Evolutionary conservation across 495 filamentous ascomycete species (phyloP), one percentile per base, ranked within the genome.

Genomic region (Penicillium mononematosum): DNA sequence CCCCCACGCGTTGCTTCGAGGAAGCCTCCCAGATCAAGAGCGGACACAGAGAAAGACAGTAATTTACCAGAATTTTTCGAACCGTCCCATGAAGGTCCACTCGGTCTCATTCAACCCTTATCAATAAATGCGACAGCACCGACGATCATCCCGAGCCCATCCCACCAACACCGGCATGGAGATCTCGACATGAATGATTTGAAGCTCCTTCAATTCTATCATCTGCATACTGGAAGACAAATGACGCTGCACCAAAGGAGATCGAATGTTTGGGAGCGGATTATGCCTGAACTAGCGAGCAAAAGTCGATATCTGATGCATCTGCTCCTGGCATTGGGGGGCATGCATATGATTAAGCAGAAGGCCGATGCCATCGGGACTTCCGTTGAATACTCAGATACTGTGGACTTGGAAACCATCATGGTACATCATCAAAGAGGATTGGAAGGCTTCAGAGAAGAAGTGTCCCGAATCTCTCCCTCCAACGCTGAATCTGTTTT

Each of bases 401-500:
- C 22, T 11, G 43, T 59, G 45, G 48, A 59, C 32, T 48, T 61
- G 22, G 22, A 19, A 20, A 27, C 11, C 2, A 22, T 62, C 4
- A 51, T 62, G 20, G 49, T 52, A 39, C 60, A 59, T 41, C 56
- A 62, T 56, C 60, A 62, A 52, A 49, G 39, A 48, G 60, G 60
- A 7, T 31, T 62, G 20, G n/a, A 48, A 25, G 52, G 56, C 16
- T 50, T 62, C 2, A 45, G 45, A 41, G 24, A 51, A 24, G 56
- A 49, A 10, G 38, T 62, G 27, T 45, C 36, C 22, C 11, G n/a
- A 10, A 34, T 17, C 9, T 39, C 52, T 32, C 8, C 31, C 8
- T 32, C 52, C 14, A 55, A 55, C 10, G 52, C 45, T 14, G 52
- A 60, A 45, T 5, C 12, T 11, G 14, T 56, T 14, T 48, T 49